Evolutionary conservation across 2,329 filamentous ascomycete genomes (phyloP), one percentile per base, ranked within the genome.

Genomic region (Aspergillus pseudoterreus): DNA sequence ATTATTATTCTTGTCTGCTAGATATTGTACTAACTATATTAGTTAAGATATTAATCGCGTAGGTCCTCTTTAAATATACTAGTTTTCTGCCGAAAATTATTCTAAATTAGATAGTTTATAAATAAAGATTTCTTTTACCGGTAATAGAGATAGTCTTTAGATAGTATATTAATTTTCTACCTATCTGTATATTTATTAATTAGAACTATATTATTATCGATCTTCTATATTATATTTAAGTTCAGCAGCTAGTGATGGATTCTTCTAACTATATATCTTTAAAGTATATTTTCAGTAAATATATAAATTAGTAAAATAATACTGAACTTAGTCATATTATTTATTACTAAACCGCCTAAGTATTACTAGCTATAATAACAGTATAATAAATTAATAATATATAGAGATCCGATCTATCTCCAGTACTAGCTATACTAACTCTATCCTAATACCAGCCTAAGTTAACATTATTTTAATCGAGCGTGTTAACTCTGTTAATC

Each of bases 21-120:
- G 38, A 44, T 14, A 38, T 50, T 10, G 56, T 47, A 2, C 8
- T 50, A 3, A 39, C 55, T 12, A 55, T 49, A 1, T 39, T 57
- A 1, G 53, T 56, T 9, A 53, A 53, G 45, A 50, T 45, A 3
- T 48, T 50, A 8, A 24, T 53, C 10, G 47, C 50, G 4, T 57
- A 50, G 50, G 17, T 53, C 3, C 44, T 57, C 11, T 49, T 41
- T 15, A 30, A 36, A 14, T 38, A 50, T 21, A 21, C 38, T 11
- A 6, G 10, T 1, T 27, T 11, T 4, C 35, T 38, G 8, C 44
- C 43, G 0, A 54, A 56, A 24, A 35, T 56, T 5, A 39, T 54
- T 12, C 42, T 58, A 2, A 51, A 51, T 9, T 51, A 56, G 44
- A 27, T 55, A 4, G 43, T 55, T 21, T 55, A 6, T n/a, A n/a